Evolutionary conservation across 1,284 basidiomycete genomes (phyloP).

Genomic region (Sanguinoderma infundibulare): DNA sequence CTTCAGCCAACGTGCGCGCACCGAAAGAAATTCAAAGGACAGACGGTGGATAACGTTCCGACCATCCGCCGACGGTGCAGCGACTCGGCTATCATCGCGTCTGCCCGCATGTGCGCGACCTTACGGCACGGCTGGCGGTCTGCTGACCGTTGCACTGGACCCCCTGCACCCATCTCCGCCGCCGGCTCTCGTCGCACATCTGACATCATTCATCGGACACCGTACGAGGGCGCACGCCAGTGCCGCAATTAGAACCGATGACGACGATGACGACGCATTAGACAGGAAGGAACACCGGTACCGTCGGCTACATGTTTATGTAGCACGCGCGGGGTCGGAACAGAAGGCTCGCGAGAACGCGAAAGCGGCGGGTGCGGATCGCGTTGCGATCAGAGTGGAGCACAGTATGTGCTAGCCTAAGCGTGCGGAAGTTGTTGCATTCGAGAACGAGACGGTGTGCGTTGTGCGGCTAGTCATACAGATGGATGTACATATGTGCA

Average conservation of each 20-base stretch:
- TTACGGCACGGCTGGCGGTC: slow-evolving; percentile 12
- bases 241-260: neutral
- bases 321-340: no score
- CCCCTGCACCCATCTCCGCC: no score
- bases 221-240: no score
- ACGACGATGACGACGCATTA: neutral
- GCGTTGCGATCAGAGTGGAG: no score
- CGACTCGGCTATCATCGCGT: slow-evolving; percentile 5
- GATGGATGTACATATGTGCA: slow-evolving; percentile 1
- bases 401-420: neutral
- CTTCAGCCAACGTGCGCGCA: no score
- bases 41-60: no score
- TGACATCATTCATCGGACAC: neutral
- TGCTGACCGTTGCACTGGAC: slow-evolving; percentile 10
- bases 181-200: neutral
- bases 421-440: no score
- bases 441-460: neutral
- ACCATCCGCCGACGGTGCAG: no score
- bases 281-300: neutral
- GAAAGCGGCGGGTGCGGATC: no score
- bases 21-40: no score
- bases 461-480: slow-evolving; percentile 10
- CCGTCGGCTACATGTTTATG: no score
- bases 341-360: no score
- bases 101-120: slow-evolving; percentile 1